These are phyloP conservation scores for Hymenoscyphus linearis DNA, from an alignment of 2,329 filamentous ascomycete species.

Conservation along the genomic window DNA sequence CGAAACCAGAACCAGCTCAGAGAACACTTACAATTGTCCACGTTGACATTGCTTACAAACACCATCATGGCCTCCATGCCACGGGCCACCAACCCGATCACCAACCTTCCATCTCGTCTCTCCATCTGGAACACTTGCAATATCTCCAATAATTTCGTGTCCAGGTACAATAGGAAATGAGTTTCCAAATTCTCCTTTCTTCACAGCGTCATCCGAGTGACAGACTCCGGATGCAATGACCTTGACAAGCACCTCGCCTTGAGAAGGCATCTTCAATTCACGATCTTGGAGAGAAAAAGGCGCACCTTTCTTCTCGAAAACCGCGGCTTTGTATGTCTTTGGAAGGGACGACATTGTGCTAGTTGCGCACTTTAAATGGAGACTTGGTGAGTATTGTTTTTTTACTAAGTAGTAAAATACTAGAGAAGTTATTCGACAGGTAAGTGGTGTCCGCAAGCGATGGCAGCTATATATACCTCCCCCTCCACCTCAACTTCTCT, in stretches of 20 bases:
- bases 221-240: conserved; percentile 69
- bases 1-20: too few relatives aligned
- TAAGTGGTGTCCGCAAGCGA: too few relatives aligned
- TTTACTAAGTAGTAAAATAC: not conserved
- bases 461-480: too few relatives aligned
- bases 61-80: conserved; percentile 59
- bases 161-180: conserved; percentile 59
- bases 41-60: conserved; percentile 58
- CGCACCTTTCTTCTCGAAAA: conserved; percentile 47
- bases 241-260: conserved; percentile 62
- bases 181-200: conserved; percentile 46
- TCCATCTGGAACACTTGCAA: conserved; percentile 53
- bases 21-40: conserved; percentile 42
- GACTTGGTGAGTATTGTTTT: not conserved
- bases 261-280: conserved; percentile 49
- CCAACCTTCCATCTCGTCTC: conserved; percentile 57
- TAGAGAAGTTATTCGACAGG: too few relatives aligned
- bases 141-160: conserved; percentile 66
- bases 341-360: conserved; percentile 41
- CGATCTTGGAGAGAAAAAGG: conserved; percentile 55
- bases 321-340: conserved; percentile 61
- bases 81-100: conserved; percentile 61
- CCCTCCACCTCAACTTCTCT: too few relatives aligned
- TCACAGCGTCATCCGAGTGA: conserved; percentile 50
- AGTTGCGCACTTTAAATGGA: conserved; percentile 1